Percentiles rank a stretch among this genome's conserved stretches.
These are phyloP conservation scores for Sphaerosporella brunnea DNA, from an alignment of 495 filamentous ascomycete genomes.

Conservation along the genomic window DNA sequence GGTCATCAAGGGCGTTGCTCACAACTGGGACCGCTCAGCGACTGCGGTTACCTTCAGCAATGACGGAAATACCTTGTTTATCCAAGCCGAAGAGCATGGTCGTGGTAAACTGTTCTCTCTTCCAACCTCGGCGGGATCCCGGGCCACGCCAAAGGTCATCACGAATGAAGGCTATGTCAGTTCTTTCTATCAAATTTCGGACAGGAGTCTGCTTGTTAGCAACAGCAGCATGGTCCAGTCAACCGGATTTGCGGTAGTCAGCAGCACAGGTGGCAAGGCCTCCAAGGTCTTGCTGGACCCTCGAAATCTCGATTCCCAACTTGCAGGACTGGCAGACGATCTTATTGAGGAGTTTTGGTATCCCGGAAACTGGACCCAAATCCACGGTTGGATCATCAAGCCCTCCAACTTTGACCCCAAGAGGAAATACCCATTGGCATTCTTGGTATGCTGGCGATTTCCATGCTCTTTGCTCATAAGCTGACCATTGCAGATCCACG, in stretches of 20 bases:
- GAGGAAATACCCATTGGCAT: conserved; percentile 65
- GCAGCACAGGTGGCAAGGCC: conserved; percentile 36
- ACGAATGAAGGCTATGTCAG: conserved; percentile 44
- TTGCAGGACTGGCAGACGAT: conserved; percentile 41
- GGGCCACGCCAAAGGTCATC: conserved; percentile 39
- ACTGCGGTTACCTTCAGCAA: conserved; percentile 45
- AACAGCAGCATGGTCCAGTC: conserved; percentile 40
- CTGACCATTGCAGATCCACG: too few relatives aligned
- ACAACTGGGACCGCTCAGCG: conserved; percentile 53
- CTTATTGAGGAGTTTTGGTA: conserved; percentile 61
- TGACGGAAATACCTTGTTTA: conserved; percentile 45
- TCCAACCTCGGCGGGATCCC: conserved; percentile 33
- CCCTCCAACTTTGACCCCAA: conserved; percentile 56
- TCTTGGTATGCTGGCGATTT: too few relatives aligned
- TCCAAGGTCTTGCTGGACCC: conserved; percentile 26
- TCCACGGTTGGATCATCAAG: conserved; percentile 68
- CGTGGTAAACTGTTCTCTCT: conserved; percentile 48
- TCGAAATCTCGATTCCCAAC: conserved; percentile 25
- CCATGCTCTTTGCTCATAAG: too few relatives aligned
- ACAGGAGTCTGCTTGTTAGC: conserved; percentile 43
- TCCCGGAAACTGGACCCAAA: conserved; percentile 39
- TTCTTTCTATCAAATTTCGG: conserved; percentile 37
- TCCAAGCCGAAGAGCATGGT: conserved; percentile 49
- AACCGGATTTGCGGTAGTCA: conserved; percentile 36
- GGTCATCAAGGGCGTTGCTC: conserved; percentile 30